Evolutionary conservation across 176 grass and related monocot species (phyloP).

Genomic region (Juncus effusus): DNA sequence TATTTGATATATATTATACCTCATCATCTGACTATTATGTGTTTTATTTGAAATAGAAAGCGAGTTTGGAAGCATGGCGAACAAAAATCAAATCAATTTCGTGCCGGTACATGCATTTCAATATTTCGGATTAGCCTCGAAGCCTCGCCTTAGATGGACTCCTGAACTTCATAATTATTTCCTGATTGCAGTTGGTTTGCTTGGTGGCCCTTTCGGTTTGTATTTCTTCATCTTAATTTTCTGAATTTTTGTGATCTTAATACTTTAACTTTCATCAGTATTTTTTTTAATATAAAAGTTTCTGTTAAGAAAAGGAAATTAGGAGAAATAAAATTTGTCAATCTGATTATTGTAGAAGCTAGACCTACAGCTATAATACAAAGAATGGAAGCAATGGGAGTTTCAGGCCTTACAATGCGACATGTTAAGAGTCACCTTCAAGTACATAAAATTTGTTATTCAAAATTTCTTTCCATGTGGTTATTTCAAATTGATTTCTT

Average conservation of each 20-base stretch:
- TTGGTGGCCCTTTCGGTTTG: conserved; percentile 18
- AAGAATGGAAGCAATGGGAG: conserved; percentile 22
- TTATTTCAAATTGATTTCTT: neutral
- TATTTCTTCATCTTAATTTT: neutral
- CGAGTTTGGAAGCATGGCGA: no score
- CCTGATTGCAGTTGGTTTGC: neutral
- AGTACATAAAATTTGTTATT: conserved; percentile 4
- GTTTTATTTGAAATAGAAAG: no score
- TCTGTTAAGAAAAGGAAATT: neutral
- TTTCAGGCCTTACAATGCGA: neutral
- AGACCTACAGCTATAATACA: conserved; percentile 21
- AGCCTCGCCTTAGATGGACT: conserved; percentile 8
- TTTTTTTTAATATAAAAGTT: neutral
- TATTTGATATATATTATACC: no score
- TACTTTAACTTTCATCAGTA: neutral
- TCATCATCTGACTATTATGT: no score
- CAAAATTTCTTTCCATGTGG: neutral
- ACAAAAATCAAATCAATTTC: no score
- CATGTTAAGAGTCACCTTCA: conserved; percentile 29
- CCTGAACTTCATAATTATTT: conserved; percentile 16
- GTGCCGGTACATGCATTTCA: no score
- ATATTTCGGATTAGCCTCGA: neutral
- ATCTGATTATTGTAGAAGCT: conserved; percentile 13
- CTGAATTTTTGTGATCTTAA: neutral
- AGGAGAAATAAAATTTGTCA: neutral